Conservation (phyloP, 148 eudicot species). For the Persicaria maculosa region DNA sequence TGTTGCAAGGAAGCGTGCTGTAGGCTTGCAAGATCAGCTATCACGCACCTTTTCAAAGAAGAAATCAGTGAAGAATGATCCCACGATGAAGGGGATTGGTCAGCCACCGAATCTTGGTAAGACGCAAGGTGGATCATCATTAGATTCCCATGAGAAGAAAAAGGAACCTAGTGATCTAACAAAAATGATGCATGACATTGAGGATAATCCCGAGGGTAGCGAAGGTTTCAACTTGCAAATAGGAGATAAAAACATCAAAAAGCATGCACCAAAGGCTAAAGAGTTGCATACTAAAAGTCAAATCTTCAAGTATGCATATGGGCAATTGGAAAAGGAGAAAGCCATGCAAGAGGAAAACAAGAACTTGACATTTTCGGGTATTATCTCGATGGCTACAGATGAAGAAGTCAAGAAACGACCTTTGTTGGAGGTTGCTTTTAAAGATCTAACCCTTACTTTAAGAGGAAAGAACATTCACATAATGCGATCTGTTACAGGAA, state of each 20-base stretch:
- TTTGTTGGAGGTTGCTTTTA: constrained; percentile 60
- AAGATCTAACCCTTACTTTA: constrained; percentile 65
- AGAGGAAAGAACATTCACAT: constrained; percentile 61
- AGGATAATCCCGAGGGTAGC: constrained; percentile 43
- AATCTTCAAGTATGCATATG: constrained; percentile 80
- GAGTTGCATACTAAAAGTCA: constrained; percentile 70
- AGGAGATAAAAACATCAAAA: constrained; percentile 52
- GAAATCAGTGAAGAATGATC: constrained; percentile 25
- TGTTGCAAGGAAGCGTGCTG: constrained; percentile 43
- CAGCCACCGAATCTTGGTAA: constrained; percentile 9
- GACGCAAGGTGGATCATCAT: constrained; percentile 3
- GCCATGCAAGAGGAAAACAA: constrained; percentile 60
- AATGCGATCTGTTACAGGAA: constrained; percentile 60
- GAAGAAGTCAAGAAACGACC: constrained; percentile 51
- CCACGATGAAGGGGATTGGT: constrained; percentile 13
- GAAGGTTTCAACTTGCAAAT: constrained; percentile 57
- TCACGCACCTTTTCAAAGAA: constrained; percentile 69
- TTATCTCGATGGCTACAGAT: constrained; percentile 71
- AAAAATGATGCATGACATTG: constrained; percentile 57
- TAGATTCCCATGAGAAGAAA: constrained; percentile 34
- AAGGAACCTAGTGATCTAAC: constrained; percentile 46
- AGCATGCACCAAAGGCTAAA: constrained; percentile 43
- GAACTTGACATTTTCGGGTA: constrained; percentile 61
- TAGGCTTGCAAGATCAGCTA: constrained; percentile 50
- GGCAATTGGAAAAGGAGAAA: constrained; percentile 82